phyloP scores from a whole-genome alignment of 2,329 filamentous ascomycete species.

The Colletotrichum liaoningense region DNA sequence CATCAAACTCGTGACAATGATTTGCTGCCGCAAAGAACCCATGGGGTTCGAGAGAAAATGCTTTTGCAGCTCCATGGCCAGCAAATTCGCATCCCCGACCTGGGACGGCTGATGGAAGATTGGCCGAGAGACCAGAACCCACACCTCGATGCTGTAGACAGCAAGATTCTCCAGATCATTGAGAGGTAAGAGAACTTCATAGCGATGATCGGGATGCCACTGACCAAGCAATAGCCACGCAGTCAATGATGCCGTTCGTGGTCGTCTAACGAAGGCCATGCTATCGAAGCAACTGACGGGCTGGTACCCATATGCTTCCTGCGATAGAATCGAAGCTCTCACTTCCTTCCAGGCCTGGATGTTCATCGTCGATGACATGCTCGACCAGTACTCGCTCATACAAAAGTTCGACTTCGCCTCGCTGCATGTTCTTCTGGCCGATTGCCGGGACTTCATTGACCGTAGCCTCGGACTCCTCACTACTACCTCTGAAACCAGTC shows the following conservation, averaged over 20 bases:
- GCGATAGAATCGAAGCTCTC: conserved; percentile 21
- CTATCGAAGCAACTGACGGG: conserved; percentile 20
- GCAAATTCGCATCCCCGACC: conserved; percentile 18
- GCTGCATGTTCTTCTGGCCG: conserved; percentile 9
- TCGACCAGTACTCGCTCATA: conserved; percentile 13
- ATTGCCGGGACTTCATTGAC: conserved; percentile 25
- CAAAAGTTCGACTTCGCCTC: conserved; percentile 14
- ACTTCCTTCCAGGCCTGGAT: conserved; percentile 28
- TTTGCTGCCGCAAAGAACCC: background rate
- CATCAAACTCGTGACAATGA: background rate
- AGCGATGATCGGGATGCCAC: background rate
- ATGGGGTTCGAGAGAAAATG: conserved; percentile 8
- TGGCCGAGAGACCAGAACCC: conserved; percentile 17
- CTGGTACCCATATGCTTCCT: conserved; percentile 25
- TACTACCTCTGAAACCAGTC: background rate
- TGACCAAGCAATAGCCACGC: background rate
- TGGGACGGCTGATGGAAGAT: conserved; percentile 10
- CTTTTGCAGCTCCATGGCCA: conserved; percentile 22
- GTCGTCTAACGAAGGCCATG: conserved; percentile 29
- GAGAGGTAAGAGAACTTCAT: background rate
- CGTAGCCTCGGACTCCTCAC: conserved; percentile 9
- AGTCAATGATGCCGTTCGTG: conserved; percentile 20
- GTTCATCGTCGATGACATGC: conserved; percentile 30
- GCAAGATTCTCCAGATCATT: conserved; percentile 19
- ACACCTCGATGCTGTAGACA: conserved; percentile 9